These are phyloP conservation scores for Aspergillus sclerotiicarbonarius DNA, from an alignment of 495 filamentous ascomycete genomes.

Conservation along the genomic window DNA sequence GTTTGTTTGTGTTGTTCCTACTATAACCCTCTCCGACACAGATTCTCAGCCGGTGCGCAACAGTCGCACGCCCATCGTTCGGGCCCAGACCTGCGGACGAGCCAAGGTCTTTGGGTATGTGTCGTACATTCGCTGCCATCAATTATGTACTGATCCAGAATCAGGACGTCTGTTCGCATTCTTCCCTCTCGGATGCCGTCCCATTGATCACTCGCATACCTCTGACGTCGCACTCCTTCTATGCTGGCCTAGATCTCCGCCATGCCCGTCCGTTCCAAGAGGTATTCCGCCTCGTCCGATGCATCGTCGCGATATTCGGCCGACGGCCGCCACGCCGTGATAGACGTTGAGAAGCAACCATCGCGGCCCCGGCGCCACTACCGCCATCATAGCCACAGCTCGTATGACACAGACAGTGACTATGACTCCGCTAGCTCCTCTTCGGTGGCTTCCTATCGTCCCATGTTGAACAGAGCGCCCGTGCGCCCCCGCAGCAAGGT, in stretches of 20 bases:
- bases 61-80: neutral
- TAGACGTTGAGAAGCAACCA: conserved; percentile 42
- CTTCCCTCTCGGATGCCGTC: conserved; percentile 7
- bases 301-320: conserved; percentile 4
- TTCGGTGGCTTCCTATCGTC: conserved; percentile 47
- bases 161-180: neutral
- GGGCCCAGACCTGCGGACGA: neutral
- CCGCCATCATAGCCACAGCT: conserved; percentile 26
- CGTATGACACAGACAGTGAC: conserved; percentile 29
- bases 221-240: conserved; percentile 16
- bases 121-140: neutral
- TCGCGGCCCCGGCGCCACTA: conserved; percentile 22
- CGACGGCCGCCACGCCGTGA: conserved; percentile 15
- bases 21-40: too few species aligned
- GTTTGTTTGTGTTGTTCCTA: neutral
- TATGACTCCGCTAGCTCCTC: conserved; percentile 27
- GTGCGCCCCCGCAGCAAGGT: conserved; percentile 34
- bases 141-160: neutral
- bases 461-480: conserved; percentile 48
- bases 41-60: neutral
- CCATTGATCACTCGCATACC: conserved; percentile 8
- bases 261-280: conserved; percentile 41
- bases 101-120: neutral
- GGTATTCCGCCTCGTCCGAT: conserved; percentile 31
- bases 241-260: conserved; percentile 12